These are phyloP conservation scores for Plasmodium malariae DNA, from an alignment of 169 alveolate species.

Conservation along the genomic window DNA sequence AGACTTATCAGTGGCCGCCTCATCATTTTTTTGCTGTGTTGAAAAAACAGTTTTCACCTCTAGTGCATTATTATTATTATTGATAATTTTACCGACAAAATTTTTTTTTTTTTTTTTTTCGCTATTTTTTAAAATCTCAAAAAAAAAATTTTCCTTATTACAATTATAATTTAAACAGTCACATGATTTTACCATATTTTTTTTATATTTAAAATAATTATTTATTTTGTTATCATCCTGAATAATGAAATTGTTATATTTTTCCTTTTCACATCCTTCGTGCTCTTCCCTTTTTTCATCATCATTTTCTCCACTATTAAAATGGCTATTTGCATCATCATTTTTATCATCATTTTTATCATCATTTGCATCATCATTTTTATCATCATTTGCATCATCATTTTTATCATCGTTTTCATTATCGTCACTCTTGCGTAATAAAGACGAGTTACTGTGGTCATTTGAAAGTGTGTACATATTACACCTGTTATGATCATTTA, in stretches of 20 bases:
- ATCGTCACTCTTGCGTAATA: background rate
- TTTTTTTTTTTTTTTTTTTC: too few relatives aligned
- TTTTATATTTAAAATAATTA: too few relatives aligned
- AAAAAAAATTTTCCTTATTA: too few relatives aligned
- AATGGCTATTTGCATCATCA: background rate
- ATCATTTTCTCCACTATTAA: background rate
- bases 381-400: background rate
- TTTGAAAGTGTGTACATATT: too few relatives aligned
- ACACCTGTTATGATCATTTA: background rate
- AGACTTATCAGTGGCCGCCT: too few relatives aligned
- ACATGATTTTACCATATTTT: background rate
- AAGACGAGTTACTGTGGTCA: too few relatives aligned
- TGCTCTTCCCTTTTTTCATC: background rate
- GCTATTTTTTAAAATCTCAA: too few relatives aligned
- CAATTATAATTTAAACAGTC: background rate
- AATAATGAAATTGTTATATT: background rate
- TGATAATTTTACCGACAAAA: too few relatives aligned
- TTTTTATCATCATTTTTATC: background rate
- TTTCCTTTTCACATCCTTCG: background rate
- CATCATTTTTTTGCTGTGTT: too few relatives aligned
- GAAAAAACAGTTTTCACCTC: too few relatives aligned
- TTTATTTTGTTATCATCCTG: background rate
- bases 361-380: background rate
- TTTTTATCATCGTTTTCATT: background rate
- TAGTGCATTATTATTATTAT: too few relatives aligned